Base-by-base conservation (phyloP, 441 rosid genomes). In the Cnidoscolus chayamansa region DNA sequence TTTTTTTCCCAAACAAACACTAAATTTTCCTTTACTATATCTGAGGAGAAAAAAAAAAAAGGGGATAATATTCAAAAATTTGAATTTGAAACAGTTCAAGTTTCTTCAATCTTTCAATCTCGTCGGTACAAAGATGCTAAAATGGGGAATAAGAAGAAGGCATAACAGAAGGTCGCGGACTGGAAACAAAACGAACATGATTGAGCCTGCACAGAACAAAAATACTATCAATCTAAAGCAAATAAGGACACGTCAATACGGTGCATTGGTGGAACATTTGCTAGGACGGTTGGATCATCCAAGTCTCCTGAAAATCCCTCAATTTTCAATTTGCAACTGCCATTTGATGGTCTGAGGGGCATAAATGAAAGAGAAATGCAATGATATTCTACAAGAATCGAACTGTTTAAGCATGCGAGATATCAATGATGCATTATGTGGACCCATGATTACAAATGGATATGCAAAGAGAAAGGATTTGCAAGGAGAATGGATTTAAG, bases 21-120 rank as follows among this genome's bases (percentile, higher is more conserved):
- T 40, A 40, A 40, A 6, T 40, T 40, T 40, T 40, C 37, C 25
- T 35, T 35, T 4, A 4, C 4, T 35, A 35, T 4, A 35, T 35
- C 25, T 25, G 25, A 35, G 4, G 2, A 2, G 2, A 2, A 4
- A 35, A 4, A 35, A 4, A 7, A 40, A 40, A 40, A 40, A 40
- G 6, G 45, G 10, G 5, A 13, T 11, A 50, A 31, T 70, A 66
- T 75, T 83, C 74, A 71, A 83, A 81, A 17, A 7, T 79, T 84
- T 79, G 83, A 84, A 84, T 77, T 73, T 76, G 75, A 69, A 71
- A 65, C 72, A 55, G 62, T 62, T n/a, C 1, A 37, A 10, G 63
- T 50, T 51, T 20, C 50, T 48, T 61, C 20, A 56, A 19, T 17
- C 20, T 25, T 16, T 54, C 58, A 0, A 7, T 40, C 45, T 4